Evolutionary conservation across 108 stramenopile genomes (phyloP), one percentile per base, ranked within the genome.

Genomic region (Nitzschia sp.): DNA sequence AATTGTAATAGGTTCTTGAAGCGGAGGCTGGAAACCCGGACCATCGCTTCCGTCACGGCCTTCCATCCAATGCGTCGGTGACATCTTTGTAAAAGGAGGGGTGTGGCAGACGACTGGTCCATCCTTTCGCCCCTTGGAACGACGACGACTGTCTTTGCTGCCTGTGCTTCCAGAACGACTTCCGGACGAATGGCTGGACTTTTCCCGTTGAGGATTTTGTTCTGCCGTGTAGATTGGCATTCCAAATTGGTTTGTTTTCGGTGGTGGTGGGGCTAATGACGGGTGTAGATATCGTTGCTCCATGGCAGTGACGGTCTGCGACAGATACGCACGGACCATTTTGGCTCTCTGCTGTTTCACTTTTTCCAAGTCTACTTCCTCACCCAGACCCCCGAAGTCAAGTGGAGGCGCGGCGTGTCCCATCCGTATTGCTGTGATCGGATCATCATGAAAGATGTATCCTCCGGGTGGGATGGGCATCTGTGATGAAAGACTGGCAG

Each of bases 301-400:
- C 63, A 64, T 64, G 6, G 63, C 63, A 32, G 48, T 34, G 22
- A 64, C 60, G 2, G 60, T 61, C 1, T 61, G 60, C n/a, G 60
- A 38, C 8, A 61, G 33, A 25, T 61, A 61, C 15, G 1, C 38
- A 15, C 60, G n/a, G 5, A 41, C 33, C 19, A 61, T 44, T 1
- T 61, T 41, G 28, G 47, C 48, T 33, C 30, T 45, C 9, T 52
- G 63, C 44, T 52, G 45, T 31, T 64, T 47, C 22, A 64, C 29
- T 8, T 50, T 23, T 16, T 64, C 28, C 27, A 47, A 11, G 22
- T 64, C 63, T n/a, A n/a, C n/a, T 30, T 23, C 28, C 1, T 45
- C 29, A 52, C 44, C 46, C 46, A 64, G n/a, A 3, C 47, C 1
- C 28, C 29, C 29, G 50, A 2, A 50, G 17, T 27, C 16, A 17